phyloP scores from a whole-genome alignment of 2,329 filamentous ascomycete species.

The Karstenula rhodostoma region DNA sequence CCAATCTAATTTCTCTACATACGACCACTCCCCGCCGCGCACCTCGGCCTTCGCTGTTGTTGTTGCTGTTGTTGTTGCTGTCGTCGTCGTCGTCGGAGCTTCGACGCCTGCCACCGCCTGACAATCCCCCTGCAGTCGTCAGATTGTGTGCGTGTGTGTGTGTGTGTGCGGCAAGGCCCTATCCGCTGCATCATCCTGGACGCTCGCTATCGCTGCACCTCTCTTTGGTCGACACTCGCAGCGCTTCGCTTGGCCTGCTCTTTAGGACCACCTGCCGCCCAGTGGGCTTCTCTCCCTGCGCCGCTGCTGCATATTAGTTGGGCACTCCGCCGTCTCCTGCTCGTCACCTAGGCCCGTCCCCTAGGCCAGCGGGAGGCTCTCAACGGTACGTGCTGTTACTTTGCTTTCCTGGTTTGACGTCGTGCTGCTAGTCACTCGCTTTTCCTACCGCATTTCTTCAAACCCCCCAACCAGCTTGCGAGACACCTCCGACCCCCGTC shows the following conservation, averaged over 20 bases:
- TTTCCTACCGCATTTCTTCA: conserved; percentile 20
- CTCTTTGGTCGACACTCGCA: conserved; percentile 36
- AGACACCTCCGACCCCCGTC: conserved; percentile 20
- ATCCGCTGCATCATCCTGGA: conserved; percentile 32
- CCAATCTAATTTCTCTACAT: conserved; percentile 40
- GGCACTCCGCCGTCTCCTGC: conserved; percentile 30
- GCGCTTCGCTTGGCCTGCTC: conserved; percentile 36
- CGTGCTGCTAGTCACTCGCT: conserved; percentile 13
- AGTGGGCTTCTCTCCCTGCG: conserved; percentile 40
- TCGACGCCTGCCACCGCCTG: conserved; percentile 26
- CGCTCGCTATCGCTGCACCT: conserved; percentile 36
- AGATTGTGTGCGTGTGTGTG: conserved; percentile 29
- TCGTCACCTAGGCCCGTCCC: conserved; percentile 42
- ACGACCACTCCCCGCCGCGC: conserved; percentile 27
- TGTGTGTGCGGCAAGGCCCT: conserved; percentile 2
- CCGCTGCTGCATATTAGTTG: conserved; percentile 47
- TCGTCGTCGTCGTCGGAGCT: conserved; percentile 10
- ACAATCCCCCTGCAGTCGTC: conserved; percentile 28
- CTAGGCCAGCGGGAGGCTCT: conserved; percentile 37
- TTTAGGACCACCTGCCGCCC: conserved; percentile 27
- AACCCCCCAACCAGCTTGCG: conserved; percentile 17
- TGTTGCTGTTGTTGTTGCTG: conserved; percentile 21
- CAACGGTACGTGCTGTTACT: conserved; percentile 28
- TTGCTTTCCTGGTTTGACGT: background rate
- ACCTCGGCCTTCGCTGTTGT: conserved; percentile 15